These are phyloP conservation scores for Teunomyces tritomae DNA, from an alignment of 805 yeast species.

Conservation along the genomic window DNA sequence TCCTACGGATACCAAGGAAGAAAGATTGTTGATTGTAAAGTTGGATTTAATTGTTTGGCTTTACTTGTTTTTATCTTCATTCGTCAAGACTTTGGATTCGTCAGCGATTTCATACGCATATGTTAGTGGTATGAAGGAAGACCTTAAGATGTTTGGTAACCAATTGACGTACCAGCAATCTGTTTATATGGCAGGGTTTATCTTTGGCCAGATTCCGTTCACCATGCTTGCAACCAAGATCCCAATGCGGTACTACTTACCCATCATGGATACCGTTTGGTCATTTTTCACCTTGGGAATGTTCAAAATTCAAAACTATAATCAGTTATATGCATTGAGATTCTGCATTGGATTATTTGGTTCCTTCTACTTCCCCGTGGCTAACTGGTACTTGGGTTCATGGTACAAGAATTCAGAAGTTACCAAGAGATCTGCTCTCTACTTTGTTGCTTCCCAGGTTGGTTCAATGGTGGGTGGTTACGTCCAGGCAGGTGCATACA, in stretches of 20 bases:
- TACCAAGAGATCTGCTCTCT: constrained; percentile 10
- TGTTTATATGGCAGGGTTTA: constrained; percentile 20
- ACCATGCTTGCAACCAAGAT: constrained; percentile 20
- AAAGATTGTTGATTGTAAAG: constrained; percentile 22
- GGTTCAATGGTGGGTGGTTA: constrained; percentile 12
- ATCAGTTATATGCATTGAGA: constrained; percentile 19
- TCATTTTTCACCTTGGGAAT: constrained; percentile 17
- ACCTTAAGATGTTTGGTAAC: constrained; percentile 18
- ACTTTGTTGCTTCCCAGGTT: constrained; percentile 5
- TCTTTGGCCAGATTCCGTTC: constrained; percentile 22
- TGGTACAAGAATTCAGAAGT: constrained; percentile 42
- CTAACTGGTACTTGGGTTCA: constrained; percentile 38
- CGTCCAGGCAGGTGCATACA: constrained; percentile 14
- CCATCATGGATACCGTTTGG: constrained; percentile 19
- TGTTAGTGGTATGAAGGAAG: constrained; percentile 18
- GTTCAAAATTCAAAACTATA: constrained; percentile 13
- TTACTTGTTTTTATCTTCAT: constrained; percentile 22
- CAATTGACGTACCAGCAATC: constrained; percentile 22
- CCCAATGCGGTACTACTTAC: constrained; percentile 20
- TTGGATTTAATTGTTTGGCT: constrained; percentile 22
- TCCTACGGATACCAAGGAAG: constrained; percentile 23
- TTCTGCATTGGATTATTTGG: constrained; percentile 21
- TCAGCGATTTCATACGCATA: constrained; percentile 23
- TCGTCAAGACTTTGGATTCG: constrained; percentile 24
- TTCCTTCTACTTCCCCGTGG: constrained; percentile 9